Conservation (phyloP, 306 rosid genomes). For the Vigna hirtella region DNA sequence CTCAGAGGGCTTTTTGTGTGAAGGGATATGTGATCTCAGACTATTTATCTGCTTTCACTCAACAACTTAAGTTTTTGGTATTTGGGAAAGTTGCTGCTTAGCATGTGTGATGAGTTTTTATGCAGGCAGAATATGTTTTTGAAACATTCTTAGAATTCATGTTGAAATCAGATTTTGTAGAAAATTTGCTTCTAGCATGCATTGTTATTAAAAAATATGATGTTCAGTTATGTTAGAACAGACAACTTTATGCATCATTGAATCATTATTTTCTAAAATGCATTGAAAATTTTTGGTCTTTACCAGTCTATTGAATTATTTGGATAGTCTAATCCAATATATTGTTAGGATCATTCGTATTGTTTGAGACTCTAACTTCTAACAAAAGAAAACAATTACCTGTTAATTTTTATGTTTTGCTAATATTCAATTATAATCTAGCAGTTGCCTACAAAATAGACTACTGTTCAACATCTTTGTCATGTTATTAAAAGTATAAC, state of each 20-base stretch:
- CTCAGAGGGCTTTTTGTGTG: no score
- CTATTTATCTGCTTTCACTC: neutral
- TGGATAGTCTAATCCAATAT: neutral
- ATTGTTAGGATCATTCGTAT: neutral
- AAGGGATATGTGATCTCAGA: no score
- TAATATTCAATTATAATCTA: neutral
- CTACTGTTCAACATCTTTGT: conserved; percentile 2
- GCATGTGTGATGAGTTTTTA: neutral
- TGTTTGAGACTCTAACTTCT: neutral
- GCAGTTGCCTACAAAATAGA: conserved; percentile 15
- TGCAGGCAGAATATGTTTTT: neutral
- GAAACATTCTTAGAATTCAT: neutral
- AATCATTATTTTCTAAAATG: neutral
- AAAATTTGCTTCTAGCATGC: neutral
- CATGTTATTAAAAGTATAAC: conserved; percentile 16
- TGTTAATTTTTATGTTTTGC: conserved; percentile 4
- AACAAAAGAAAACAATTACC: neutral
- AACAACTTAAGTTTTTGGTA: neutral
- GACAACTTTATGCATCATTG: no score
- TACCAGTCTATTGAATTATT: neutral
- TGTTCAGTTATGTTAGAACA: no score
- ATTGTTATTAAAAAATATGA: no score
- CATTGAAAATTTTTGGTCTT: neutral
- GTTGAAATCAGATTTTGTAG: neutral
- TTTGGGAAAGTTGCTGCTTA: neutral